These are phyloP conservation scores for Aspergillus versicolor DNA, from an alignment of 2,329 filamentous ascomycete species.

Conservation along the genomic window DNA sequence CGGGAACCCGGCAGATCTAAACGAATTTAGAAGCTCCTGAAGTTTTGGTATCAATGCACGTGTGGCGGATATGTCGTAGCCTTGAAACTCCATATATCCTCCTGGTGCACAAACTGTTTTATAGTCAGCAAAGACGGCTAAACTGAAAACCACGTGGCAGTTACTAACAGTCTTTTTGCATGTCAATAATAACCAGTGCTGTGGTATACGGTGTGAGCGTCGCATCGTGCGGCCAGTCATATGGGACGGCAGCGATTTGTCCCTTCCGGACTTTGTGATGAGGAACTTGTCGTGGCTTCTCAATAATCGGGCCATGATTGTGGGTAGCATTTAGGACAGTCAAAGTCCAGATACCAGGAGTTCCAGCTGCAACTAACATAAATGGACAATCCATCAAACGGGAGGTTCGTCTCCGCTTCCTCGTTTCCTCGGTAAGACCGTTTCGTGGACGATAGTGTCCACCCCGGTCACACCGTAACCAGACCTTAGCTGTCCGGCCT, in stretches of 20 bases:
- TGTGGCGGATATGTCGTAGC: constrained; percentile 42
- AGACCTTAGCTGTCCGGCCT: constrained; percentile 45
- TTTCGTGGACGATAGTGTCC: constrained; percentile 47
- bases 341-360: constrained; percentile 45
- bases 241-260: constrained; percentile 41
- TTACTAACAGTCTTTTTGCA: constrained; percentile 49
- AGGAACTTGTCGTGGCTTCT: constrained; percentile 41
- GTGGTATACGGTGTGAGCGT: constrained; percentile 46
- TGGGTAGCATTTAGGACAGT: constrained; percentile 43
- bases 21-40: constrained; percentile 38
- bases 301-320: constrained; percentile 43
- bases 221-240: constrained; percentile 49
- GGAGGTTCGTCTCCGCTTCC: constrained; percentile 44
- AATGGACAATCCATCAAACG: constrained; percentile 47
- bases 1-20: constrained; percentile 41
- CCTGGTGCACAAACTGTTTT: constrained; percentile 42
- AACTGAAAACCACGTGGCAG: neutral
- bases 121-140: constrained; percentile 9
- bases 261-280: constrained; percentile 47
- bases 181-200: constrained; percentile 48
- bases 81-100: constrained; percentile 47
- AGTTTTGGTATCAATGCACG: constrained; percentile 43
- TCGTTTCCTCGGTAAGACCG: constrained; percentile 46
- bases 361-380: constrained; percentile 45
- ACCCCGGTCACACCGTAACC: constrained; percentile 46